These are phyloP conservation scores for Hypsizygus ulmarius DNA, from an alignment of 1,284 basidiomycete species.

Conservation along the genomic window DNA sequence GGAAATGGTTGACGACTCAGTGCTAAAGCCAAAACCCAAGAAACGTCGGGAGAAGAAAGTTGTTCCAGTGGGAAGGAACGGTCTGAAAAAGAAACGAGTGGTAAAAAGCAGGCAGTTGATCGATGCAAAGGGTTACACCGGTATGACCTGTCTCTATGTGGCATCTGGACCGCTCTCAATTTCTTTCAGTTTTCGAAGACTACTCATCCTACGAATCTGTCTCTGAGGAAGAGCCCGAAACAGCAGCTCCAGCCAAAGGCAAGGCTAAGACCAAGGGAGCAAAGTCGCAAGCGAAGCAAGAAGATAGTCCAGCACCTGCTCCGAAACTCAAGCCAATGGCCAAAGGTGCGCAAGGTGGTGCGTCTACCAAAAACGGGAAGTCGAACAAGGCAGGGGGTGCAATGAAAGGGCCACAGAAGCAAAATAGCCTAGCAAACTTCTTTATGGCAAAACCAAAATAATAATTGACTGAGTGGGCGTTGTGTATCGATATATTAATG, in stretches of 20 bases:
- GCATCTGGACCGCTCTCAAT: constrained; percentile 4
- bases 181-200: constrained; percentile 62
- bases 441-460: constrained; percentile 32
- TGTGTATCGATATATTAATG: neutral
- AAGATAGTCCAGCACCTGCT: constrained; percentile 12
- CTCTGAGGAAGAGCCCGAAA: constrained; percentile 52
- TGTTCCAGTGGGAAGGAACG: constrained; percentile 66
- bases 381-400: constrained; percentile 8
- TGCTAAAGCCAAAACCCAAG: constrained; percentile 41
- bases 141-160: constrained; percentile 38
- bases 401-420: constrained; percentile 20
- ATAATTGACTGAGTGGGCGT: constrained; percentile 6
- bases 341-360: constrained; percentile 6
- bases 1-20: constrained; percentile 38
- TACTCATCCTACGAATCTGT: constrained; percentile 79
- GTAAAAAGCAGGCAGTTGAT: constrained; percentile 52
- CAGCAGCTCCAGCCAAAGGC: constrained; percentile 30
- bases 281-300: constrained; percentile 21
- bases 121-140: constrained; percentile 70
- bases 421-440: constrained; percentile 31
- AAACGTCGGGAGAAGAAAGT: constrained; percentile 60
- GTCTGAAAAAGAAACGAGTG: constrained; percentile 67
- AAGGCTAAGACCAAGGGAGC: constrained; percentile 30
- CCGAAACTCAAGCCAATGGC: constrained; percentile 10
- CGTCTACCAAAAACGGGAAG: constrained; percentile 8